Evolutionary conservation across 352 stramenopile genomes (phyloP), one percentile per base, ranked within the genome.

Genomic region (Phytopythium litorale): DNA sequence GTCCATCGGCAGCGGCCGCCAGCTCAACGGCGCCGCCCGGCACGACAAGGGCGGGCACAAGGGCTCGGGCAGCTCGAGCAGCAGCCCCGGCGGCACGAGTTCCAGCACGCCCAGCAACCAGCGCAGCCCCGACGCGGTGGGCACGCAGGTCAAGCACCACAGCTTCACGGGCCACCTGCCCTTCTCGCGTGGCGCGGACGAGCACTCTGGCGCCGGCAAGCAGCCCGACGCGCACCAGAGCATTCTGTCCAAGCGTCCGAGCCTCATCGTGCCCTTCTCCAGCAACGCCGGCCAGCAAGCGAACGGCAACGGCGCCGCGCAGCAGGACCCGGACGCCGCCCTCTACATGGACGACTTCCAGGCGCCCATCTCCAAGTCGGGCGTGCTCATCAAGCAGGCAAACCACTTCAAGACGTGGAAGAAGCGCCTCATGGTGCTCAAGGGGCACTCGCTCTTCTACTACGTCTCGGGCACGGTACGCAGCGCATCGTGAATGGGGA

Each of bases 321-420:
- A 66, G 51, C 53, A 65, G 3, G 43, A 65, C 18, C 59, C 72
- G 18, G 74, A 81, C 21, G 56, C 60, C 7, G 67, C 72, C 60
- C 78, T 65, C 56, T 92, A 92, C 64, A 58, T 88, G 56, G 77
- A 87, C 43, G 83, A 92, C 71, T 92, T 92, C 62, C 84, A 92
- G 64, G 82, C 84, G 57, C 81, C 81, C 25, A 91, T 91, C 55
- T 86, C 84, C 56, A 91, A 92, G 73, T 91, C 81, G 25, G 84
- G 86, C 42, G 86, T 94, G 65, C 75, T 94, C 21, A 91, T 92
- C 62, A 94, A 94, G 51, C 86, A 94, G 68, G 84, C 84, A 3
- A 92, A 94, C 61, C 86, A 94, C 66, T 88, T 94, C 50, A 94
- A 94, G 69, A 94, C 85, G 51, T 94, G 86, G 86, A 94, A 94